Evolutionary conservation across 1,139 yeast genomes (phyloP).

Genomic region (Geotrichum reessii): DNA sequence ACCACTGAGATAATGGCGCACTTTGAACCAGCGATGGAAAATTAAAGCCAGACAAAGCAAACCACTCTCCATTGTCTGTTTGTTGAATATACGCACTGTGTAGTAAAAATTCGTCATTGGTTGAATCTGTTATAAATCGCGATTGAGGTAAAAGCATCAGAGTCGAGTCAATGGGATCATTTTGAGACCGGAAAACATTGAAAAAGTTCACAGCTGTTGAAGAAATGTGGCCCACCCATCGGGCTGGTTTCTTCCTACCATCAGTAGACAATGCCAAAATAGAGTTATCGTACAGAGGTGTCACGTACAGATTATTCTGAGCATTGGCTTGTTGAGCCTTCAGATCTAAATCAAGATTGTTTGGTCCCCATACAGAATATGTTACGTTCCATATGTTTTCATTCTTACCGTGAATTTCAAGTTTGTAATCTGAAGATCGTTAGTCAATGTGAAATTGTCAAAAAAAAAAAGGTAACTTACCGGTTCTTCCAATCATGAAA

Average conservation of each 20-base stretch:
- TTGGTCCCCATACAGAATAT: slow-evolving; percentile 89
- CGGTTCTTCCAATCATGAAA: slow-evolving; percentile 38
- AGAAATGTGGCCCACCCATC: slow-evolving; percentile 65
- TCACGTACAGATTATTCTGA: slow-evolving; percentile 67
- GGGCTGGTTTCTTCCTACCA: slow-evolving; percentile 54
- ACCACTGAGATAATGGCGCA: slow-evolving; percentile 53
- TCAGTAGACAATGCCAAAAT: slow-evolving; percentile 53
- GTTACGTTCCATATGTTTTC: slow-evolving; percentile 80
- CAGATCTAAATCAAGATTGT: slow-evolving; percentile 72
- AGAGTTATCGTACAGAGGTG: slow-evolving; percentile 68
- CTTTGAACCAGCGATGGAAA: slow-evolving; percentile 78
- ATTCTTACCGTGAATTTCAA: slow-evolving; percentile 60
- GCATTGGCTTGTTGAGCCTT: slow-evolving; percentile 38
- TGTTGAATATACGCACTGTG: slow-evolving; percentile 57
- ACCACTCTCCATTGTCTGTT: slow-evolving; percentile 71
- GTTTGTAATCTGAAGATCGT: slow-evolving; percentile 42
- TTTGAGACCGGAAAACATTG: slow-evolving; percentile 48
- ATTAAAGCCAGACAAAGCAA: slow-evolving; percentile 70
- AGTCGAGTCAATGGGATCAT: slow-evolving; percentile 20
- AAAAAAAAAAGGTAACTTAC: slow-evolving; percentile 17
- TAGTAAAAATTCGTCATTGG: slow-evolving; percentile 20
- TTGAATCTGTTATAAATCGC: slow-evolving; percentile 21
- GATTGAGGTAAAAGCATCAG: slow-evolving; percentile 40
- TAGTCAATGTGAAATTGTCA: neutral
- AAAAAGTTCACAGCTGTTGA: slow-evolving; percentile 66